A percentile compares a stretch with the other conserved stretches of the same genome.
Evolutionary conservation across 768 basidiomycete species (phyloP).

Genomic region (Fomitopsis serialis): DNA sequence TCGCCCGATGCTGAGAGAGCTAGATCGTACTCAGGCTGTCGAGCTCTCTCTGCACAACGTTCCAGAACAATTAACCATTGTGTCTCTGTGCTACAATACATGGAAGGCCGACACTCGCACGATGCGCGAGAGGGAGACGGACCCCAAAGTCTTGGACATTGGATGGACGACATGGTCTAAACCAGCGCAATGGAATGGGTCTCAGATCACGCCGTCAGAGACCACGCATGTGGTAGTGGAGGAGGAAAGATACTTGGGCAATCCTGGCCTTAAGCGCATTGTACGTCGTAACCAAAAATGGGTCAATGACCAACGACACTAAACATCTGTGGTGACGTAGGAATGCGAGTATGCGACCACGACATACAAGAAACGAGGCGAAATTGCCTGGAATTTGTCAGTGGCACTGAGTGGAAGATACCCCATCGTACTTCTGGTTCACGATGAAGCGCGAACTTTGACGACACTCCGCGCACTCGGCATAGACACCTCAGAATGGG

Average conservation of each 20-base stretch:
- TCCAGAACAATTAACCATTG: slow-evolving; percentile 20
- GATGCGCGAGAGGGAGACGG: slow-evolving; percentile 21
- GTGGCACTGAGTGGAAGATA: slow-evolving; percentile 4
- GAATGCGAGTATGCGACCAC: slow-evolving; percentile 5
- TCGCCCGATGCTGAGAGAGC: background rate
- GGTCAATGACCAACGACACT: too few species aligned
- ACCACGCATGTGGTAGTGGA: slow-evolving; percentile 10
- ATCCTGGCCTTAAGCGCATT: slow-evolving; percentile 10
- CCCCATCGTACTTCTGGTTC: slow-evolving; percentile 39
- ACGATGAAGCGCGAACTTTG: slow-evolving; percentile 33
- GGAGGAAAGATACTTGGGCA: slow-evolving; percentile 12
- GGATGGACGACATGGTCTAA: slow-evolving; percentile 28
- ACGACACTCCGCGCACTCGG: slow-evolving; percentile 36
- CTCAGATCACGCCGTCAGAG: slow-evolving; percentile 14
- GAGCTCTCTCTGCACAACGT: background rate
- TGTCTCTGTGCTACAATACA: slow-evolving; percentile 32
- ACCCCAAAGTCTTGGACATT: slow-evolving; percentile 32
- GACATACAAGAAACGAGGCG: background rate
- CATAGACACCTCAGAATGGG: slow-evolving; percentile 37
- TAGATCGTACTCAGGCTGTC: background rate
- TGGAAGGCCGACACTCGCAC: slow-evolving; percentile 30
- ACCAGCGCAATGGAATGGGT: slow-evolving; percentile 19
- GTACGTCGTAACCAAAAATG: too few species aligned
- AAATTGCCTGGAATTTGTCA: background rate
- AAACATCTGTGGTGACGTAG: too few species aligned